Base-by-base conservation (phyloP, 2,329 filamentous ascomycete genomes). In the Teratosphaeria pseudoeucalypti region DNA sequence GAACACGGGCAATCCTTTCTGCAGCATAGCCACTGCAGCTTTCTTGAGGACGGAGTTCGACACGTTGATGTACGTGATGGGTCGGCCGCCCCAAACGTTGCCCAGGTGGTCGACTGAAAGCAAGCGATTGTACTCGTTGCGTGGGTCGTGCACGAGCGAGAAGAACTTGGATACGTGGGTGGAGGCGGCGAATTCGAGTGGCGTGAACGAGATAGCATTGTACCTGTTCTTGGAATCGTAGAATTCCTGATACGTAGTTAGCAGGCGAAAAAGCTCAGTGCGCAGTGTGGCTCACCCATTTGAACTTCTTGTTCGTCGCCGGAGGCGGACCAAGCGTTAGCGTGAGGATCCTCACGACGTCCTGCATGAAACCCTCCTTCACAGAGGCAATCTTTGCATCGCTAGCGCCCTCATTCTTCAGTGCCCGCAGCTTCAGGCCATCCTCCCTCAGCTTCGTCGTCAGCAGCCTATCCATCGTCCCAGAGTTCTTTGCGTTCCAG, bases 401-500 rank as follows among this genome's bases (percentile, higher is more conserved):
- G 73, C 34, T 55, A 65, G 75, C 62, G 64, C 75, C 60, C 55
- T 70, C 67, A 56, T 70, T 67, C 39, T 79, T 76, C 52, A 91
- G 71, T 1, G 75, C 73, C n/a, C 90, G 83, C 11, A 95, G 79
- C 29, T 79, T 76, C n/a, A 95, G 75, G 1, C 87, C 90, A 66
- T 90, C 86, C 73, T 95, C 90, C n/a, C 91, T 86, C 37, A 96
- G 81, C 76, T 95, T 95, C 19, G 86, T 91, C 11, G 89, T 91
- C 62, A 95, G 79, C 34, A 95, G 78, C 58, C 77, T 79, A 70
- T 92, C 89, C 76, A 95, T 84, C 19, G 82, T 79, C 1, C 79
- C 74, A 29, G 87, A 89, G 67, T 85, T 85, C 77, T 82, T 82
- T 3, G 90, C 89, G 71, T 89, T 92, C 79, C 82, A 92, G 58